Conservation (phyloP, 176 grass and related monocot genomes). For the Cymbopogon citratus region DNA sequence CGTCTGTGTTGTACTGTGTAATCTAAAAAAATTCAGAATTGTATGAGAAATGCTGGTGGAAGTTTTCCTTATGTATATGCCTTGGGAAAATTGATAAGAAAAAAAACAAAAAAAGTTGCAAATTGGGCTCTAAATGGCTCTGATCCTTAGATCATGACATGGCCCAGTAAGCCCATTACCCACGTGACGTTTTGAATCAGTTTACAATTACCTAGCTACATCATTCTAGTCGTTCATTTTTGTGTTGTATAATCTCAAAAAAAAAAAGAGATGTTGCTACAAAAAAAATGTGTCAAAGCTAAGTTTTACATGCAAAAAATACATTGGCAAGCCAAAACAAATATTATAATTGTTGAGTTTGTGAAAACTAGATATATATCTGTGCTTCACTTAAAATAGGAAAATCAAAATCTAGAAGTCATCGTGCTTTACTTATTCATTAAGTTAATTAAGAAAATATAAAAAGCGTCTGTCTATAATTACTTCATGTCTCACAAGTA, state of each 20-base stretch:
- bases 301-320: neutral
- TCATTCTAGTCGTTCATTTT: no score
- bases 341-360: neutral
- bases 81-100: no score
- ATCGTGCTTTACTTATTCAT: no score
- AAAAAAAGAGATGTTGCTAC: no score
- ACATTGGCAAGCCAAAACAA: neutral
- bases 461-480: neutral
- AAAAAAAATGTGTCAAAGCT: neutral
- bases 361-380: neutral
- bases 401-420: no score
- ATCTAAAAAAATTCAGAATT: no score
- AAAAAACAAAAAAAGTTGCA: neutral
- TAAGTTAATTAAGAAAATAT: no score
- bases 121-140: neutral
- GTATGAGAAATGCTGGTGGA: no score
- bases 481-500: neutral
- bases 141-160: neutral
- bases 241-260: no score
- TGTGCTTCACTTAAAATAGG: neutral
- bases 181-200: neutral
- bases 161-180: neutral
- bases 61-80: no score
- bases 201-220: neutral
- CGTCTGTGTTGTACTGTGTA: no score